Evolutionary conservation across 2,329 filamentous ascomycete species (phyloP).

Genomic region (Nemania abortiva): DNA sequence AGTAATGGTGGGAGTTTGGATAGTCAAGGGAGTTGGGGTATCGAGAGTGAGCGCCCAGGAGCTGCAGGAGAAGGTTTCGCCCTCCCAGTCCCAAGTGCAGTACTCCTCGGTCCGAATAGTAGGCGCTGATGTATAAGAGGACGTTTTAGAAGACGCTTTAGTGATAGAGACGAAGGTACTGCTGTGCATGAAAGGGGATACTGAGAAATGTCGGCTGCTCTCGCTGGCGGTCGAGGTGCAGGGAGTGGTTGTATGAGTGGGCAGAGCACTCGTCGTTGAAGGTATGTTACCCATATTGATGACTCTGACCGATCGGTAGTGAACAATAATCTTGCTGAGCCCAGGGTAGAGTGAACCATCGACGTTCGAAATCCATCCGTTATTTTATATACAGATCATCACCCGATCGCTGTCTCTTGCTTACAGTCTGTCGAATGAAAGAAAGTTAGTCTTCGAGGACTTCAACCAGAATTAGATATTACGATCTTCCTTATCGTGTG

Average conservation of each 20-base stretch:
- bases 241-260: conserved; percentile 19
- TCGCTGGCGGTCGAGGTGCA: neutral
- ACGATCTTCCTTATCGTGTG: neutral
- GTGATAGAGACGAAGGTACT: conserved; percentile 36
- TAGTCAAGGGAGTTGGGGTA: conserved; percentile 19
- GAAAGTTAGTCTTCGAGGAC: neutral
- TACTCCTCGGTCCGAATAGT: conserved; percentile 23
- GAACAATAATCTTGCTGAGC: neutral
- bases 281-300: conserved; percentile 31
- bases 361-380: neutral
- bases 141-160: conserved; percentile 10
- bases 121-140: neutral
- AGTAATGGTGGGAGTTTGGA: conserved; percentile 24
- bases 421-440: neutral
- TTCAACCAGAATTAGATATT: neutral
- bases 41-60: conserved; percentile 14
- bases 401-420: neutral
- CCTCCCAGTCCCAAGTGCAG: conserved; percentile 32
- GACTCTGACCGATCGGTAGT: neutral
- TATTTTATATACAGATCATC: conserved; percentile 16
- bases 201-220: conserved; percentile 27
- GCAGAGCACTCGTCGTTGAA: conserved; percentile 21
- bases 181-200: conserved; percentile 27
- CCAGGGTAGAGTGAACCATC: neutral
- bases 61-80: conserved; percentile 24